These are phyloP conservation scores for Aspergillus hiratsukae DNA, from an alignment of 2,329 filamentous ascomycete species.

Conservation along the genomic window DNA sequence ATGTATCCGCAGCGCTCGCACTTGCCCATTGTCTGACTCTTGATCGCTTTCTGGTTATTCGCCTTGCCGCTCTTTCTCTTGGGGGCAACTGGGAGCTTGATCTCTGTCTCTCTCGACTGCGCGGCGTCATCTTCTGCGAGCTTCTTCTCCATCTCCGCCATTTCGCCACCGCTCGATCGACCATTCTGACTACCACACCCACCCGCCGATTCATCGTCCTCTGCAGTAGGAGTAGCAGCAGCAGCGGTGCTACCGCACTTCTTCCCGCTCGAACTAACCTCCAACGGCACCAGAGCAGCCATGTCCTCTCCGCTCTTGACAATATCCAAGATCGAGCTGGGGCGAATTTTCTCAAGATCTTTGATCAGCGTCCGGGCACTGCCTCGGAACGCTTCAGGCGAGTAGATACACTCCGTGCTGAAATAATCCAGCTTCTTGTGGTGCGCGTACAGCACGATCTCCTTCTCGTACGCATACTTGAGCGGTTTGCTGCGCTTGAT, in stretches of 20 bases:
- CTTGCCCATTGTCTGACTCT: slow-evolving; percentile 58
- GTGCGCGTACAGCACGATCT: slow-evolving; percentile 95
- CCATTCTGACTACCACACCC: slow-evolving; percentile 73
- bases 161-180: slow-evolving; percentile 65
- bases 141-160: slow-evolving; percentile 75
- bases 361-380: slow-evolving; percentile 91
- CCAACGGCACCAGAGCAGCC: slow-evolving; percentile 73
- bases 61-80: slow-evolving; percentile 19
- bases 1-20: slow-evolving; percentile 91
- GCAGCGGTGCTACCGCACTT: slow-evolving; percentile 17
- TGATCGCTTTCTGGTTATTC: slow-evolving; percentile 56
- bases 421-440: slow-evolving; percentile 98
- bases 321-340: slow-evolving; percentile 91
- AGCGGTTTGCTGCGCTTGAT: slow-evolving; percentile 95
- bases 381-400: slow-evolving; percentile 90
- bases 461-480: slow-evolving; percentile 98
- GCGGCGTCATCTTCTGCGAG: slow-evolving; percentile 62
- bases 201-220: slow-evolving; percentile 53
- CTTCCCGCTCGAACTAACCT: slow-evolving; percentile 35
- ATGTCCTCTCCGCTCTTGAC: slow-evolving; percentile 95
- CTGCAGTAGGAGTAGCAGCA: slow-evolving; percentile 22
- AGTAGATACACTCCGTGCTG: slow-evolving; percentile 97
- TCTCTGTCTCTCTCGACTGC: slow-evolving; percentile 61
- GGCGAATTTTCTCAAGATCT: slow-evolving; percentile 85
- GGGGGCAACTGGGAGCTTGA: slow-evolving; percentile 40